Percentiles rank a stretch among this genome's conserved stretches.
Evolutionary conservation across 2,329 filamentous ascomycete species (phyloP).

Genomic region (Ampelomyces quisqualis): DNA sequence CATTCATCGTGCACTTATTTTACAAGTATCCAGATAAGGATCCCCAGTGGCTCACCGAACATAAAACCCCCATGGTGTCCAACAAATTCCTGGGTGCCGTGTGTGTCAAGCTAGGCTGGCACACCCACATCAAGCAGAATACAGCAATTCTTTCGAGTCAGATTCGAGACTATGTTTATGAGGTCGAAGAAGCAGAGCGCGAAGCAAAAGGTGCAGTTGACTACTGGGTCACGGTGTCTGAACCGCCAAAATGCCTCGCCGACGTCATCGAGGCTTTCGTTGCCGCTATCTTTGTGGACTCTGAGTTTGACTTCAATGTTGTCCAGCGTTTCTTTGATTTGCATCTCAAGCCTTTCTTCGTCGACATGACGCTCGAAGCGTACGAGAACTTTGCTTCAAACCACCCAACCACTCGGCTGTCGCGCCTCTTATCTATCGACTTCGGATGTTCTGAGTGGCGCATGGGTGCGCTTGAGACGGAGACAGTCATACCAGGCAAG

Average conservation of each 20-base stretch:
- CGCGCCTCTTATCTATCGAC: slow-evolving; percentile 62
- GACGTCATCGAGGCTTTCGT: slow-evolving; percentile 89
- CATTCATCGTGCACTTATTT: slow-evolving; percentile 80
- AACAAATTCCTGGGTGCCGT: slow-evolving; percentile 90
- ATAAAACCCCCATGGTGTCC: slow-evolving; percentile 99
- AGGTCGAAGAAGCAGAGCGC: slow-evolving; percentile 57
- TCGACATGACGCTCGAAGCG: slow-evolving; percentile 68
- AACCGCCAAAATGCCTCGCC: slow-evolving; percentile 74
- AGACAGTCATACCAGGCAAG: slow-evolving; percentile 50
- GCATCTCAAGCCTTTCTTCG: slow-evolving; percentile 76
- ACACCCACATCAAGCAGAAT: slow-evolving; percentile 65
- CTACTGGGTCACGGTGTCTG: slow-evolving; percentile 64
- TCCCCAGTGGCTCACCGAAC: slow-evolving; percentile 95
- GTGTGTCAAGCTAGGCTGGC: slow-evolving; percentile 74
- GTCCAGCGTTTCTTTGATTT: slow-evolving; percentile 76
- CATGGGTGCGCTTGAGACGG: slow-evolving; percentile 35
- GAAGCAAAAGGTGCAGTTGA: slow-evolving; percentile 56
- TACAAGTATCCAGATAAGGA: slow-evolving; percentile 73
- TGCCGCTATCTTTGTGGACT: slow-evolving; percentile 89
- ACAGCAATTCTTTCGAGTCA: slow-evolving; percentile 53
- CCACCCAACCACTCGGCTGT: slow-evolving; percentile 74
- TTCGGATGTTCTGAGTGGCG: slow-evolving; percentile 67
- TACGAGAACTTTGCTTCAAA: slow-evolving; percentile 87
- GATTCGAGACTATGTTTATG: slow-evolving; percentile 57
- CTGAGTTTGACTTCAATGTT: slow-evolving; percentile 70